These are phyloP conservation scores for Magnaporthales sp. DNA, from an alignment of 2,329 filamentous ascomycete genomes.

Conservation along the genomic window DNA sequence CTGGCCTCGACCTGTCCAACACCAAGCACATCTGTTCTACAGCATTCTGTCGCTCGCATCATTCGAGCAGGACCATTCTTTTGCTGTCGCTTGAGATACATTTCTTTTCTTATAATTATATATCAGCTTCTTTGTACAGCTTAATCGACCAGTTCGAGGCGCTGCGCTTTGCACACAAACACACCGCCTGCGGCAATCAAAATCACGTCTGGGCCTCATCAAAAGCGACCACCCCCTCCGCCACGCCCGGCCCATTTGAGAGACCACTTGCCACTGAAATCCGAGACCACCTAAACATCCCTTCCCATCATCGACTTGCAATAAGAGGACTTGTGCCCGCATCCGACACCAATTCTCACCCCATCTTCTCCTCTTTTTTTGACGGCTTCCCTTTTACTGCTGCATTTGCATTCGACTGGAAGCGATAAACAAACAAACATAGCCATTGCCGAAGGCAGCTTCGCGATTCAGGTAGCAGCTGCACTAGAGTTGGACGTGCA, in stretches of 20 bases:
- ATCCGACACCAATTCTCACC: neutral
- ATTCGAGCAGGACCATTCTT: neutral
- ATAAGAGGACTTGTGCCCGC: conserved; percentile 7
- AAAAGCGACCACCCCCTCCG: conserved; percentile 5
- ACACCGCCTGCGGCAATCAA: neutral
- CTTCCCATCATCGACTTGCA: conserved; percentile 1
- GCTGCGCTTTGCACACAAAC: neutral
- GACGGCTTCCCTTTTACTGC: neutral
- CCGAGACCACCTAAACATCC: neutral
- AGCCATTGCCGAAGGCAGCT: neutral
- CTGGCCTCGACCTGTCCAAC: neutral
- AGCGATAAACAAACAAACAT: conserved; percentile 7
- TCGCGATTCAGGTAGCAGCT: neutral
- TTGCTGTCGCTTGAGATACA: neutral
- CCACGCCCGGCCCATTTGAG: conserved; percentile 5
- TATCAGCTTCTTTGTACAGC: neutral
- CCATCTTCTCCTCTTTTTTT: conserved; percentile 5
- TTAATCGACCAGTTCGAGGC: neutral
- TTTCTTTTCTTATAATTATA: neutral
- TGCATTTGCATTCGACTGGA: neutral
- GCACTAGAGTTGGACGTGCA: neutral
- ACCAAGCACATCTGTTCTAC: neutral
- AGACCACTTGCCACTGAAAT: conserved; percentile 1
- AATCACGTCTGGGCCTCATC: conserved; percentile 6
- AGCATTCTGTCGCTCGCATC: neutral